Base-by-base conservation (phyloP, 305 asterid genomes). In the Fraxinus baroniana region DNA sequence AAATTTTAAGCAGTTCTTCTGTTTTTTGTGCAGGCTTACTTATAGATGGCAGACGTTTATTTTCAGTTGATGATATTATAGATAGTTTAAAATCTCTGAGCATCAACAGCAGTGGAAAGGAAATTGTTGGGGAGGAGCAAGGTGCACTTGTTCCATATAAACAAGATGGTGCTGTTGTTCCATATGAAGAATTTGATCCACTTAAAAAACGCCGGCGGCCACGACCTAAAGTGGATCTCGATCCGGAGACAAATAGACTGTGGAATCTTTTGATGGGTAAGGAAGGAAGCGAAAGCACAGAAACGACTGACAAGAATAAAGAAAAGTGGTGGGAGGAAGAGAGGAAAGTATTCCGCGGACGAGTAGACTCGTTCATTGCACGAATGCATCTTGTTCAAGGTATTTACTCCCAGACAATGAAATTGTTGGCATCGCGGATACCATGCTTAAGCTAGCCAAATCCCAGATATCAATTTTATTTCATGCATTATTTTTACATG, bases 311-410 rank as follows among this genome's bases (percentile, higher is more conserved):
- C 85, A 79, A 82, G 64, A 85, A 88, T 79, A 94, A 80, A 77
- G 92, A 94, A 81, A 89, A 90, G 88, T 90, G 94, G 97, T 91
- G 97, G 99, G 98, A 93, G 86, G 93, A 89, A 7, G 97, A 96
- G 89, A 88, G 98, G 80, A 82, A 88, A 80, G 89, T 94, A 73
- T 90, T 94, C 84, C 89, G 88, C 10, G 98, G 97, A 78, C 91
- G 99, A 77, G 95, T 93, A 70, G 94, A 91, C 88, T 91, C 98
- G 18, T 96, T 96, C 89, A 94, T 96, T 74, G 94, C 98, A 81
- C 90, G 97, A 70, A 93, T 96, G 99, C 98, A 94, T 90, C 96
- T 88, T 32, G 95, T 96, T 82, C 99, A 96, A 94, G 99, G 99
- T 96, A 91, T 74, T 79, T 77, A 8, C 84, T 86, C 81, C 78